Conservation (phyloP, 345 rosid genomes). For the Hibiscus trionum region DNA sequence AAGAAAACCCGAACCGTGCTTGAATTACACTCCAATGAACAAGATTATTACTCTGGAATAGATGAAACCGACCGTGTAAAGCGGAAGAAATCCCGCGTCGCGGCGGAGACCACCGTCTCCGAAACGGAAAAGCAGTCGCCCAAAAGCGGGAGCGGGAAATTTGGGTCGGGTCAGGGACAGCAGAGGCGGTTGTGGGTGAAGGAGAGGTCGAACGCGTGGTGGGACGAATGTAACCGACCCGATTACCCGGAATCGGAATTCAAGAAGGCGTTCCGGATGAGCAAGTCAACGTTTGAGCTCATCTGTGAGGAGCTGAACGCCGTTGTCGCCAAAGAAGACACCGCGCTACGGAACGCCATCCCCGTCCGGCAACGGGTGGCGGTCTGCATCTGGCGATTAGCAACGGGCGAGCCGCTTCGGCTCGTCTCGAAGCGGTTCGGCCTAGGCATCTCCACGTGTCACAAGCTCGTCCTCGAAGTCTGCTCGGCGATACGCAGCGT, state of each 20-base stretch:
- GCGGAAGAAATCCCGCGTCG: slow-evolving; percentile 44
- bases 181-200: slow-evolving; percentile 6
- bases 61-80: slow-evolving; percentile 33
- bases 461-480: slow-evolving; percentile 2
- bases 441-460: slow-evolving; percentile 3
- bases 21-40: slow-evolving; percentile 26
- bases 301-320: background rate
- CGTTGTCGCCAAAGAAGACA: slow-evolving; percentile 1
- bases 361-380: background rate
- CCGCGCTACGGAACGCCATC: slow-evolving; percentile 3
- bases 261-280: slow-evolving; percentile 8
- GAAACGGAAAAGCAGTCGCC: too few species aligned
- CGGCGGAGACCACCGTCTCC: slow-evolving; percentile 7
- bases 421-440: slow-evolving; percentile 6
- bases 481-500: slow-evolving; percentile 4
- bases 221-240: slow-evolving; percentile 4
- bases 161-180: background rate
- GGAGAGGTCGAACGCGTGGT: background rate
- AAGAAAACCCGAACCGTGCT: slow-evolving; percentile 27
- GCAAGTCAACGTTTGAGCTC: slow-evolving; percentile 2
- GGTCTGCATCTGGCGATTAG: slow-evolving; percentile 6
- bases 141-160: background rate
- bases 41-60: slow-evolving; percentile 28
- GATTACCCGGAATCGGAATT: slow-evolving; percentile 2
- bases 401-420: slow-evolving; percentile 1